Evolutionary conservation across 306 rosid species (phyloP).

Genomic region (Argentina anserina): DNA sequence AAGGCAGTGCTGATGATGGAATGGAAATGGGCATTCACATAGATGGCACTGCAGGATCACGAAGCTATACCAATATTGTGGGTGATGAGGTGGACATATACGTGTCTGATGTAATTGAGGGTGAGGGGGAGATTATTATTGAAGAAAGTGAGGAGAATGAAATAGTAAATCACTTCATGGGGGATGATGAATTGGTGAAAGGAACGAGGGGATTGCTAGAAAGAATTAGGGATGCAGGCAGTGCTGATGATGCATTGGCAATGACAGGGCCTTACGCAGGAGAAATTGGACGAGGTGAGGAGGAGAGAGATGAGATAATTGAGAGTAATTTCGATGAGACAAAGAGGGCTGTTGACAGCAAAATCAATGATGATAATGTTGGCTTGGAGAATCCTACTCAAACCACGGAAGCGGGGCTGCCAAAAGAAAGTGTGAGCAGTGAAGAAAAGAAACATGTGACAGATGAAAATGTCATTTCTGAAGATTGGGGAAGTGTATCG

Average conservation of each 20-base stretch:
- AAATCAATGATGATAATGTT: not conserved
- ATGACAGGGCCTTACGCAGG: not conserved
- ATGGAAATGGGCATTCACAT: not conserved
- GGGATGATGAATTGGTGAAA: constrained; percentile 32
- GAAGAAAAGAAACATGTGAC: not conserved
- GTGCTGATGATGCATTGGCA: constrained; percentile 18
- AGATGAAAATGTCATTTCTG: not conserved
- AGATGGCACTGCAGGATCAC: not conserved
- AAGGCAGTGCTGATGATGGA: constrained; percentile 24
- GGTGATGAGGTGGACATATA: constrained; percentile 6
- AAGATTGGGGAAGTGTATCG: not conserved
- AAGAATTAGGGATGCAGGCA: constrained; percentile 49
- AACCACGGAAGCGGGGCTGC: not conserved
- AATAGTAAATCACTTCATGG: constrained; percentile 24
- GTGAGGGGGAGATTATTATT: constrained; percentile 15
- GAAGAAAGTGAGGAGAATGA: constrained; percentile 31
- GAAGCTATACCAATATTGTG: not conserved
- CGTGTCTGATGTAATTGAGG: constrained; percentile 24
- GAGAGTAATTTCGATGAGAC: constrained; percentile 11
- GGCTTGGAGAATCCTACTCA: not conserved
- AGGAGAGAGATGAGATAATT: constrained; percentile 9
- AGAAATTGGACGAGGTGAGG: constrained; percentile 6
- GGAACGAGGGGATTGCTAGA: constrained; percentile 42
- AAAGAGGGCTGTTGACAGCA: not conserved
- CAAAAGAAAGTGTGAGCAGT: not conserved